These are phyloP conservation scores for Teunomyces lycoperdinae DNA, from an alignment of 805 yeast species.

Conservation along the genomic window DNA sequence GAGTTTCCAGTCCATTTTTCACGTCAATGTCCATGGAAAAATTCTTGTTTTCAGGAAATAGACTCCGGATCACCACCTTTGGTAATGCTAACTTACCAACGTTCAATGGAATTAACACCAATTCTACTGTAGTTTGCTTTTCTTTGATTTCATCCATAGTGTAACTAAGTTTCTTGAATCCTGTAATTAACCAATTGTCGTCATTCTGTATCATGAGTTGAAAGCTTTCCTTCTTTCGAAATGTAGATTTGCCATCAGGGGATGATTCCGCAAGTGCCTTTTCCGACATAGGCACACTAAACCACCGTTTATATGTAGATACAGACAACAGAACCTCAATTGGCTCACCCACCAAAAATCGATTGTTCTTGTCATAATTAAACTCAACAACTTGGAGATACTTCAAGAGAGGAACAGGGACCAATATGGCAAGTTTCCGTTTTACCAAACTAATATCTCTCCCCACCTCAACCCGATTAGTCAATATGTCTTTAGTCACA, in stretches of 20 bases:
- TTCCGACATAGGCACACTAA: slow-evolving; percentile 12
- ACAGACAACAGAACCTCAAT: slow-evolving; percentile 46
- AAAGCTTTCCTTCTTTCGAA: slow-evolving; percentile 22
- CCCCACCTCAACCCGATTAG: not conserved
- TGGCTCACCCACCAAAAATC: slow-evolving; percentile 62
- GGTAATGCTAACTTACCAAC: slow-evolving; percentile 76
- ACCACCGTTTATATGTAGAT: slow-evolving; percentile 47
- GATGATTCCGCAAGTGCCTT: slow-evolving; percentile 24
- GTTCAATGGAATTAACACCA: slow-evolving; percentile 68
- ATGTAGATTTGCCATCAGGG: slow-evolving; percentile 8
- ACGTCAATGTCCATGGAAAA: slow-evolving; percentile 58
- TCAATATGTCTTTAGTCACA: slow-evolving; percentile 4
- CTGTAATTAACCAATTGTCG: slow-evolving; percentile 82
- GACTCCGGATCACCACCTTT: slow-evolving; percentile 41
- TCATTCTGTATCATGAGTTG: slow-evolving; percentile 48
- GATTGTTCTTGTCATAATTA: slow-evolving; percentile 35
- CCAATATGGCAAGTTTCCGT: slow-evolving; percentile 46
- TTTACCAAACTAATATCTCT: not conserved
- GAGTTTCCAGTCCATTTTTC: slow-evolving; percentile 64
- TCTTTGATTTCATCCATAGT: slow-evolving; percentile 19
- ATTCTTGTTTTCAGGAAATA: slow-evolving; percentile 22
- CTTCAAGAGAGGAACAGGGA: slow-evolving; percentile 59
- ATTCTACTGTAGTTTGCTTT: slow-evolving; percentile 19
- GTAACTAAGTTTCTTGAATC: slow-evolving; percentile 57
- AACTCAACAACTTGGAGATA: slow-evolving; percentile 59